Base-by-base conservation (phyloP, 2,329 filamentous ascomycete genomes). In the Xylaria polymorpha region DNA sequence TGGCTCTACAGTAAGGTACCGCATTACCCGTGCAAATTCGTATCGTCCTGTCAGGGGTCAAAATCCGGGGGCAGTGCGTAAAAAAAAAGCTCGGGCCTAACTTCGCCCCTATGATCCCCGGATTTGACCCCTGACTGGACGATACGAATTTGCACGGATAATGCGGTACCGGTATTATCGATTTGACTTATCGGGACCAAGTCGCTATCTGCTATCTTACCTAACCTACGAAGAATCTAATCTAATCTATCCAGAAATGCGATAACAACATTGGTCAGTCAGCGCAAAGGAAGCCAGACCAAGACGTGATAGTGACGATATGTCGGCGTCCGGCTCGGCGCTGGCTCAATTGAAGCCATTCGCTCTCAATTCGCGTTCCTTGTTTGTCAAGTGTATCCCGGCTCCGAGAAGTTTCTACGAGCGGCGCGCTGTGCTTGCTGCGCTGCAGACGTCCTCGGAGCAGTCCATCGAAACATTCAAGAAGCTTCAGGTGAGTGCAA, bases 401-500 rank as follows among this genome's bases (percentile, higher is more conserved):
- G 74, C 82, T 14, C 87, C 87, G 12, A 74, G 79, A n/a, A 85
- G 71, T 56, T 84, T 89, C 71, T 81, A 82, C 37, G 86, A 89
- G 77, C 84, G 87, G 7, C 85, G 86, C 29, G 86, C 86, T 8
- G 81, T 89, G 22, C 79, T 89, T 41, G 83, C 84, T 51, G 81
- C 84, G 35, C 79, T 89, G 25, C 83, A 87, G 64, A 72, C 66
- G 35, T 35, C 69, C 18, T 70, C 75, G 48, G 62, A 69, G 35
- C 69, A 74, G 53, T 77, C 80, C 1, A 81, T 88, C 53, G 85
- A 88, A 48, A 79, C 84, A 43, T 89, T 89, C 76, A 85, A 83
- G 78, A 83, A 81, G 76, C 77, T 85, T 43, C 77, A 81, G 55
- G 82, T 82, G 73, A 58, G 78, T 48, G 12, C 20, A 29, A 7